phyloP scores from a whole-genome alignment of 1,284 basidiomycete genomes.

The Inonotus hispidus region DNA sequence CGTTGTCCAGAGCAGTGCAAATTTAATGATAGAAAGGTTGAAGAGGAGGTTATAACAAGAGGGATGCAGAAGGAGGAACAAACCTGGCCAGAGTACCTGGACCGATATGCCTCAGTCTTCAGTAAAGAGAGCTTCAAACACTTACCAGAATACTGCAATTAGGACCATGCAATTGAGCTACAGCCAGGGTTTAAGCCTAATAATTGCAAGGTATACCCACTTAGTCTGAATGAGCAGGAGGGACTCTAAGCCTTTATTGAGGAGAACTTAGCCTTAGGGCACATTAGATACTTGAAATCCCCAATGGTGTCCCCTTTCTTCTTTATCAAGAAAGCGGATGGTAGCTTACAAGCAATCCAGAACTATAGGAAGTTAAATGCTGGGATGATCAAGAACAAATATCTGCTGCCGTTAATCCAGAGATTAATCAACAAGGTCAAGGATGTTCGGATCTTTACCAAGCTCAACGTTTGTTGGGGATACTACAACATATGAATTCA shows the following conservation, averaged over 20 bases:
- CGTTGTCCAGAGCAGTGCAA: not conserved
- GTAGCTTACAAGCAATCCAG: no score
- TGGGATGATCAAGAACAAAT: conserved; percentile 32
- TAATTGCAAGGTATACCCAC: no score
- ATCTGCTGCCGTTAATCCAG: conserved; percentile 33
- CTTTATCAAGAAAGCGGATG: no score
- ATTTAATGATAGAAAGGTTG: not conserved
- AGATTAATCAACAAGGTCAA: conserved; percentile 30
- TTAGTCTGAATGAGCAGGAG: no score
- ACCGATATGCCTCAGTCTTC: not conserved
- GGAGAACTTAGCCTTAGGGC: no score
- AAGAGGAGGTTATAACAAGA: not conserved
- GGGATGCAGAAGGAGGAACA: not conserved
- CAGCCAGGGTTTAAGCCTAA: no score
- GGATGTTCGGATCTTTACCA: conserved; percentile 31
- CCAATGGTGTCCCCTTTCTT: no score
- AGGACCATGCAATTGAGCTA: no score
- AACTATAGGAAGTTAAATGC: conserved; percentile 33
- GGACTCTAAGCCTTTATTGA: no score
- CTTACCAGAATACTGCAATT: no score
- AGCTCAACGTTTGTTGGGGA: conserved; percentile 31
- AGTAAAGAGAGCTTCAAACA: not conserved
- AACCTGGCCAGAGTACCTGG: not conserved
- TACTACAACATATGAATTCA: conserved; percentile 24
- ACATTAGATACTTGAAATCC: no score